These are phyloP conservation scores for Mycena rebaudengoi DNA, from an alignment of 768 basidiomycete genomes.

Conservation along the genomic window DNA sequence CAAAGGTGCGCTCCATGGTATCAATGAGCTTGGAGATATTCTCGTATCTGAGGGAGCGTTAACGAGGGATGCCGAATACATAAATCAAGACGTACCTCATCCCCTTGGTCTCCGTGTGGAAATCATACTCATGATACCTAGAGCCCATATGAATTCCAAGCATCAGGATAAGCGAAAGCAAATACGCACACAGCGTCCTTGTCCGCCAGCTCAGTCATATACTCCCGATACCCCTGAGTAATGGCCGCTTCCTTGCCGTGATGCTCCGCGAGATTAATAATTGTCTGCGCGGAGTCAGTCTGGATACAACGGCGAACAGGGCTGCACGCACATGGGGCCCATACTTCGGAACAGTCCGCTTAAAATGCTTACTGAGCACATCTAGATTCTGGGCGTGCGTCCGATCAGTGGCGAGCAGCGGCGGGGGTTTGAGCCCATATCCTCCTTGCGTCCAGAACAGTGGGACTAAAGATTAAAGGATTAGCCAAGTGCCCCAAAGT, in stretches of 20 bases:
- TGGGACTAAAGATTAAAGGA: constrained; percentile 74
- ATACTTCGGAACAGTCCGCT: constrained; percentile 69
- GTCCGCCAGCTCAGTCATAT: constrained; percentile 62
- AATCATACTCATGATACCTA: constrained; percentile 89
- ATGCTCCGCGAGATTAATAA: constrained; percentile 92
- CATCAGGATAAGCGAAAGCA: not conserved
- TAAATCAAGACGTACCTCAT: constrained; percentile 76
- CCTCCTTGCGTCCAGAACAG: constrained; percentile 93
- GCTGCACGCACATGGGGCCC: constrained; percentile 76
- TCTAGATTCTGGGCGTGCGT: constrained; percentile 78
- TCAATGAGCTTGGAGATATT: constrained; percentile 84
- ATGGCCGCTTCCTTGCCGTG: constrained; percentile 87
- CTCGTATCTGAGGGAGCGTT: constrained; percentile 70
- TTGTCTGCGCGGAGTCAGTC: constrained; percentile 54
- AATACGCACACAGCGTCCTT: constrained; percentile 64
- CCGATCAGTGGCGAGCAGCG: constrained; percentile 75
- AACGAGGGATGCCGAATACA: not conserved
- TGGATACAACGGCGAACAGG: constrained; percentile 17
- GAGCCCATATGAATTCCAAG: not conserved
- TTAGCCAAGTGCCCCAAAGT: not conserved
- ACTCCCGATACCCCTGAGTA: constrained; percentile 80
- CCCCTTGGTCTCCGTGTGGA: constrained; percentile 91
- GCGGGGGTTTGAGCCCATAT: constrained; percentile 88
- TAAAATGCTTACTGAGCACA: constrained; percentile 78
- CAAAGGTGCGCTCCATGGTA: constrained; percentile 77